A percentile compares a stretch with the other conserved stretches of the same genome.
Conservation (phyloP, 106 monocot species). For the Dactylorhiza incarnata region DNA sequence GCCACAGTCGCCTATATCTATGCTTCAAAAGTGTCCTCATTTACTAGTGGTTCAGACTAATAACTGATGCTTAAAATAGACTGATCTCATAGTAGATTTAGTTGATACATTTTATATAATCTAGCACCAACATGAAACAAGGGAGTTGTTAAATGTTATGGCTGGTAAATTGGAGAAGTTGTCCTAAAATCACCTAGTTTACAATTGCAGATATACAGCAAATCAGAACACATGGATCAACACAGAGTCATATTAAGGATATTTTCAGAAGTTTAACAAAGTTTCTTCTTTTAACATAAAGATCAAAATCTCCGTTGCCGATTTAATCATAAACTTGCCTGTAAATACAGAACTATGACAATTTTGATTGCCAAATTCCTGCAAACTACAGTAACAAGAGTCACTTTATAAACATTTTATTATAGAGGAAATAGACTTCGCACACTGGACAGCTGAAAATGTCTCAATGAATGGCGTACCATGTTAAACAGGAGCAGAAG, state of each 20-base stretch:
- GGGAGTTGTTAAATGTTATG: neutral
- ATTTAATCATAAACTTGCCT: neutral
- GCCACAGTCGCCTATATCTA: neutral
- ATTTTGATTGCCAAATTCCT: neutral
- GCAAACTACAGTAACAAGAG: neutral
- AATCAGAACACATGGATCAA: neutral
- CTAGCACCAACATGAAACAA: too few relatives aligned
- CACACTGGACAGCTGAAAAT: neutral
- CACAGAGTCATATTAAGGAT: neutral
- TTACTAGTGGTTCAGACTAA: neutral
- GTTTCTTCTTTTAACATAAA: neutral
- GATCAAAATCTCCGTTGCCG: neutral
- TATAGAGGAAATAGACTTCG: neutral
- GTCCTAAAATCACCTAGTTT: neutral
- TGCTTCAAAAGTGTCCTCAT: neutral
- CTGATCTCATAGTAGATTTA: too few relatives aligned
- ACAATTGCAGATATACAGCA: neutral
- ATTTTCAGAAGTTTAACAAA: neutral
- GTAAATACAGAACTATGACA: neutral
- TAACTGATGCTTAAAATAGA: neutral
- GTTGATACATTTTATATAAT: too few relatives aligned
- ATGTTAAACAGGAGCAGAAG: conserved; percentile 59
- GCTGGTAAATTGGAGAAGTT: neutral
- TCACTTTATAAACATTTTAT: neutral
- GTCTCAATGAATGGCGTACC: conserved; percentile 26